Conservation (phyloP, 192 early-diverging fungal genomes). For the Podochytrium sp. region DNA sequence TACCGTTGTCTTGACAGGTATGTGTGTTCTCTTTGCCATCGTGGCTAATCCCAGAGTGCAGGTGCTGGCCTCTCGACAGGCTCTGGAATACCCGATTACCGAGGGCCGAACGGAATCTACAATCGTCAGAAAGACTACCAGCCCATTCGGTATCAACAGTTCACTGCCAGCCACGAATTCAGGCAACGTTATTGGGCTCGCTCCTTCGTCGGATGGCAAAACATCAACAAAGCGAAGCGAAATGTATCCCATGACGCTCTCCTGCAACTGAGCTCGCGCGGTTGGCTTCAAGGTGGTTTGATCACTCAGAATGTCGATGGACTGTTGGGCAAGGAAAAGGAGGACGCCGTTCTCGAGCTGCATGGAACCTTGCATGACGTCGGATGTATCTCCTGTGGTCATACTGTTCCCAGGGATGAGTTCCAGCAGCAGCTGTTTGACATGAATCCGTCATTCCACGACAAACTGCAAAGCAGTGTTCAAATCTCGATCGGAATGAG, state of each 20-base stretch:
- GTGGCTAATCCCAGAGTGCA: conserved; percentile 2
- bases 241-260: conserved; percentile 76
- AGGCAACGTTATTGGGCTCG: conserved; percentile 93
- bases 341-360: conserved; percentile 71
- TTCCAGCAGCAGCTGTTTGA: conserved; percentile 72
- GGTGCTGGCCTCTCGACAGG: conserved; percentile 57
- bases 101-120: conserved; percentile 66
- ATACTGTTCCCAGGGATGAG: conserved; percentile 51
- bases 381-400: conserved; percentile 72
- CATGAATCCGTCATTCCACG: conserved; percentile 62
- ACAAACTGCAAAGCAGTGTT: conserved; percentile 51
- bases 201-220: conserved; percentile 80
- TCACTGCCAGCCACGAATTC: conserved; percentile 58
- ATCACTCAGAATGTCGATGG: conserved; percentile 96
- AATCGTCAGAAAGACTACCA: conserved; percentile 62
- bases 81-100: conserved; percentile 52
- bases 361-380: conserved; percentile 83
- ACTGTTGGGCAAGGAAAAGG: conserved; percentile 56
- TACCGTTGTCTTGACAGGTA: conserved; percentile 31
- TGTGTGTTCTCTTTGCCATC: background rate
- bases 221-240: conserved; percentile 67
- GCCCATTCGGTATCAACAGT: conserved; percentile 74
- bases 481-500: conserved; percentile 33
- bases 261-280: conserved; percentile 49
- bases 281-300: conserved; percentile 53